Evolutionary conservation across 2,329 filamentous ascomycete genomes (phyloP), one percentile per base, ranked within the genome.

Genomic region (Zelopaecilomyces penicillatus): DNA sequence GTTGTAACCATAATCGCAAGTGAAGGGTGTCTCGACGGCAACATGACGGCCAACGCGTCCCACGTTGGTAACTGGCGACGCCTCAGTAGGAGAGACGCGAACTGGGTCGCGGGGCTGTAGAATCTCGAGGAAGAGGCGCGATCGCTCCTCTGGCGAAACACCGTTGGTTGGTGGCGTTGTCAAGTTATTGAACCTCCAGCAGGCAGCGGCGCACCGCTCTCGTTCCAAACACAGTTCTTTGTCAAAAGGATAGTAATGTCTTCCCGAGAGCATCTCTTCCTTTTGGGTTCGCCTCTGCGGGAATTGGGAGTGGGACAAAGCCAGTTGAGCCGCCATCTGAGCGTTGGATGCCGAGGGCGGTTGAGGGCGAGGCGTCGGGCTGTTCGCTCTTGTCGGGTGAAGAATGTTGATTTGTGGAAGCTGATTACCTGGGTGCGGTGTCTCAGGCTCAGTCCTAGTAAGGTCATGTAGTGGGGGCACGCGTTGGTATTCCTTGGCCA

Each of bases 1-100:
- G 62, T 98, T 97, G 68, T 95, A 97, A 1, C 93, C 93, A 58
- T 96, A 96, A 57, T 96, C 89, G 61, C 91, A 96, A 39, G 76
- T 82, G 63, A 98, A 97, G 0, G 91, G 91, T 3, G 86, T 81
- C 57, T 95, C 88, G 28, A 98, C 85, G 36, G 83, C 73, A 5
- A 87, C 83, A 44, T 83, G 80, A 11, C 82, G 76, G n/a, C 87
- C 87, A 5, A 93, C 76, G 27, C 72, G 76, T 45, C 78, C 86
- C 44, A 69, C 59, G 54, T 76, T 73, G 35, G 71, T 73, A 43
- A 76, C 62, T 7, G 74, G 66, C 38, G 74, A 72, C 34, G 69
- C 66, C 53, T 74, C 65, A 5, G 71, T 70, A 3, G 76, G 75
- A n/a, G 80, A 76, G 34, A 79, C 64, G 47, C 75, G 70, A 41